These are phyloP conservation scores for Quercus glauca DNA, from an alignment of 306 rosid genomes.

Conservation along the genomic window DNA sequence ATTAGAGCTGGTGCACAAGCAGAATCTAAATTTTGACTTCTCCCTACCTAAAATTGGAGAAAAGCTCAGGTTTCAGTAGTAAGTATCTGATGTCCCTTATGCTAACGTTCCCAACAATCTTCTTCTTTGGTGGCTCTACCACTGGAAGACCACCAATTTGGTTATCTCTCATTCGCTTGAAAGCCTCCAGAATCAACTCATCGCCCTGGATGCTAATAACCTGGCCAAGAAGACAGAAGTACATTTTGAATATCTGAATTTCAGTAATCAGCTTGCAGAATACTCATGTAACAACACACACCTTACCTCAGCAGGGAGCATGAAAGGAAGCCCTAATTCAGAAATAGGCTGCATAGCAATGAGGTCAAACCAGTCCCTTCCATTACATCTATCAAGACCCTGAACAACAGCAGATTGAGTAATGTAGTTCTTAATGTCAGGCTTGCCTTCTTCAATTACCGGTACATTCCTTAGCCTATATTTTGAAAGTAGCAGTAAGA, in stretches of 20 bases:
- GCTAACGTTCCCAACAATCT: slow-evolving; percentile 75
- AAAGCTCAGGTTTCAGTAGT: slow-evolving; percentile 68
- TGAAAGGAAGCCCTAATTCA: slow-evolving; percentile 87
- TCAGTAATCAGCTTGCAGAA: background rate
- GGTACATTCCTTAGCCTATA: slow-evolving; percentile 92
- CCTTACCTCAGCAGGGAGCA: slow-evolving; percentile 58
- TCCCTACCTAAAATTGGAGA: slow-evolving; percentile 76
- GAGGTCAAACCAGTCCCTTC: slow-evolving; percentile 92
- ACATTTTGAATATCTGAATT: slow-evolving; percentile 14
- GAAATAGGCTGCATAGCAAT: slow-evolving; percentile 57
- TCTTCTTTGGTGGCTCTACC: slow-evolving; percentile 62
- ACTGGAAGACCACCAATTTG: slow-evolving; percentile 84
- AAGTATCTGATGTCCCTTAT: slow-evolving; percentile 68
- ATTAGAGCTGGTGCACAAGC: slow-evolving; percentile 4
- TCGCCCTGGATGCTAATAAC: slow-evolving; percentile 58
- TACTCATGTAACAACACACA: background rate
- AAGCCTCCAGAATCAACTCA: slow-evolving; percentile 82
- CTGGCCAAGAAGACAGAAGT: slow-evolving; percentile 35
- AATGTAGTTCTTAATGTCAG: slow-evolving; percentile 68
- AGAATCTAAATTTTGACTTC: slow-evolving; percentile 4
- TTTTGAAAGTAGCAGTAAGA: slow-evolving; percentile 82
- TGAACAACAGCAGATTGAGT: slow-evolving; percentile 92
- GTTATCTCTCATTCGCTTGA: slow-evolving; percentile 78
- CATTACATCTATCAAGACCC: slow-evolving; percentile 73
- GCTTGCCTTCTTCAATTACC: slow-evolving; percentile 68